These are phyloP conservation scores for Lactarius deliciosus DNA, from an alignment of 768 basidiomycete species.

Conservation along the genomic window DNA sequence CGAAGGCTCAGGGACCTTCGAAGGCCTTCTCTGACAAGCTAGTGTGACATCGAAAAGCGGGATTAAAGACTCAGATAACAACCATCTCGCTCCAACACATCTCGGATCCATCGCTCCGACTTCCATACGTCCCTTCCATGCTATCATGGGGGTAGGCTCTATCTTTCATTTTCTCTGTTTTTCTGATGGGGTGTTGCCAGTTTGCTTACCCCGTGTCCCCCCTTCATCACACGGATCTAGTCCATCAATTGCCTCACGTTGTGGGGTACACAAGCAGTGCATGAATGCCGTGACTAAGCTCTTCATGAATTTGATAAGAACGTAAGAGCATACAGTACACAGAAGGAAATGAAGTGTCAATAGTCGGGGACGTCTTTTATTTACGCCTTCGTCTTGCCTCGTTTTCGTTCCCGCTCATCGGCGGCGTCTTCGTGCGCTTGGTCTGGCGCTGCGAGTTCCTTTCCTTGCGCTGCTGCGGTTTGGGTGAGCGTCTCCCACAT, in stretches of 20 bases:
- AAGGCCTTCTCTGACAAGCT: neutral
- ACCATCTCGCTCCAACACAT: conserved; percentile 3
- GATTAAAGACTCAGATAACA: neutral
- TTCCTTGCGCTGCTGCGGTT: conserved; percentile 46
- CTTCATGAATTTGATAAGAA: conserved; percentile 17
- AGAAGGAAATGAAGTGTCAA: conserved; percentile 11
- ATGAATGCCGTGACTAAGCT: conserved; percentile 14
- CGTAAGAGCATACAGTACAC: neutral
- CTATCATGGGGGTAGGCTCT: neutral
- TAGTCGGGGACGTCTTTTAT: conserved; percentile 3
- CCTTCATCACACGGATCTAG: conserved; percentile 17
- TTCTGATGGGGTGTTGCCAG: conserved; percentile 14
- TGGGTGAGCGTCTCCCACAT: conserved; percentile 92
- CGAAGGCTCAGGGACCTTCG: neutral
- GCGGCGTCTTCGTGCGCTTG: conserved; percentile 18
- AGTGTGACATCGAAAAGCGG: neutral
- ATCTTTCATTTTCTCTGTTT: neutral
- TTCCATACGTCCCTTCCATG: conserved; percentile 15
- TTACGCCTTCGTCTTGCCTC: conserved; percentile 27
- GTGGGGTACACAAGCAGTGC: conserved; percentile 16
- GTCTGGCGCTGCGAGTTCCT: conserved; percentile 28
- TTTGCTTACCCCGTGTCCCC: neutral
- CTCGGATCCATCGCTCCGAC: neutral
- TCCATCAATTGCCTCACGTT: neutral
- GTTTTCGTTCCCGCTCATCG: conserved; percentile 22